These are phyloP conservation scores for Xanthoparmelia taractica DNA, from an alignment of 495 filamentous ascomycete genomes.

Conservation along the genomic window DNA sequence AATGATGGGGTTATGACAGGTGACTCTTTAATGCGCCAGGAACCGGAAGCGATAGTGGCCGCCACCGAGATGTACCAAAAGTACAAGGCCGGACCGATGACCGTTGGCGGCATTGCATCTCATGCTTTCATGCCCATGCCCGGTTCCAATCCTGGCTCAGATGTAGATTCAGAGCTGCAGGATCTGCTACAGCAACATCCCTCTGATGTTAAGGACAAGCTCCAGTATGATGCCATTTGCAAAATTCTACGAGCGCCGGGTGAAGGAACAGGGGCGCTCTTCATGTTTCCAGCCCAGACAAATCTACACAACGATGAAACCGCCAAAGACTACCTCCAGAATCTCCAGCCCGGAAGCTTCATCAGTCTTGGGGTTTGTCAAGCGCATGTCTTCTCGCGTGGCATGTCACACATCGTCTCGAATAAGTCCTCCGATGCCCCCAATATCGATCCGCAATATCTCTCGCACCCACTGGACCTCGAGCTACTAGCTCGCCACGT, in stretches of 20 bases:
- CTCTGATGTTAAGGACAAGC: slow-evolving; percentile 4
- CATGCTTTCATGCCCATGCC: slow-evolving; percentile 15
- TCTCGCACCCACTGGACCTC: slow-evolving; percentile 30
- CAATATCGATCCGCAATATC: slow-evolving; percentile 26
- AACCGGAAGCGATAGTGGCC: neutral
- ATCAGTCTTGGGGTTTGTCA: slow-evolving; percentile 23
- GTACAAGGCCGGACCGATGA: slow-evolving; percentile 20
- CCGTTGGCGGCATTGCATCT: slow-evolving; percentile 11
- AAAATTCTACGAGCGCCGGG: neutral
- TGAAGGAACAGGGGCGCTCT: slow-evolving; percentile 13
- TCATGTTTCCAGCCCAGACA: slow-evolving; percentile 3
- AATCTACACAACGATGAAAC: neutral
- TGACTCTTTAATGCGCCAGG: slow-evolving; percentile 4
- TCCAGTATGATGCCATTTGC: slow-evolving; percentile 8
- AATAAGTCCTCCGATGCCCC: slow-evolving; percentile 19
- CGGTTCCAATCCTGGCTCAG: neutral
- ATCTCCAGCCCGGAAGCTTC: slow-evolving; percentile 20
- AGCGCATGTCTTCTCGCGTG: slow-evolving; percentile 27
- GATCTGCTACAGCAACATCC: slow-evolving; percentile 9
- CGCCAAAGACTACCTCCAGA: slow-evolving; percentile 1
- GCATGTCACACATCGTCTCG: slow-evolving; percentile 29
- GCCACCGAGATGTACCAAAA: slow-evolving; percentile 17
- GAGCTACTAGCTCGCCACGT: slow-evolving; percentile 21
- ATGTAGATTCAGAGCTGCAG: neutral
- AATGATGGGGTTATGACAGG: slow-evolving; percentile 9